Percentiles rank a stretch among this genome's conserved stretches.
Conservation (phyloP, 2,329 filamentous ascomycete genomes). For the Periglandula ipomoeae region DNA sequence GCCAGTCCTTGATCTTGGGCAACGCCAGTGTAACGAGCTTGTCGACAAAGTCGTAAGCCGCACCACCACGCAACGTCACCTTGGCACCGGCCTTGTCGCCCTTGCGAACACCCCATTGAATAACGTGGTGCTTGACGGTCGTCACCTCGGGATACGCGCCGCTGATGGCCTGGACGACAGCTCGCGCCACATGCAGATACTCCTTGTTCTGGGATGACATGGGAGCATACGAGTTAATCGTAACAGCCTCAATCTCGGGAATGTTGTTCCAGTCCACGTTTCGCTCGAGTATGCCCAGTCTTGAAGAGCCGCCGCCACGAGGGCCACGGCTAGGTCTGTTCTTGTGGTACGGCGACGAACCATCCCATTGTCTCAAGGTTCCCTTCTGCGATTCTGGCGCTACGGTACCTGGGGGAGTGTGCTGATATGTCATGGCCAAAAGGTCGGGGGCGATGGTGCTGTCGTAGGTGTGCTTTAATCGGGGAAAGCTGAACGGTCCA, state of each 20-base stretch:
- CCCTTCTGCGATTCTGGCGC: constrained; percentile 39
- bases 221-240: constrained; percentile 68
- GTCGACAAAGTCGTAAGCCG: constrained; percentile 83
- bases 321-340: constrained; percentile 80
- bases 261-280: constrained; percentile 76
- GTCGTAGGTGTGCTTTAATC: constrained; percentile 84
- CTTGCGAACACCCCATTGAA: constrained; percentile 64
- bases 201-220: constrained; percentile 61
- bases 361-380: constrained; percentile 77
- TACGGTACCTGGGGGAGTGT: constrained; percentile 68
- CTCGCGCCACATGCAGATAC: constrained; percentile 71
- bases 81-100: constrained; percentile 69
- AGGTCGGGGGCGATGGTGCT: constrained; percentile 80
- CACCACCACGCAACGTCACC: constrained; percentile 65
- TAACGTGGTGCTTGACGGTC: constrained; percentile 58
- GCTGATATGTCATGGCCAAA: constrained; percentile 79
- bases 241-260: constrained; percentile 71
- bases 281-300: constrained; percentile 61
- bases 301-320: constrained; percentile 58
- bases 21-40: constrained; percentile 86
- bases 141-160: constrained; percentile 66
- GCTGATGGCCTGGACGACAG: constrained; percentile 77
- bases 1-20: constrained; percentile 94
- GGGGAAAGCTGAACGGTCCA: constrained; percentile 81
- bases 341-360: constrained; percentile 86